Conservation (phyloP, 805 yeast species). For the Candida silvatica region DNA sequence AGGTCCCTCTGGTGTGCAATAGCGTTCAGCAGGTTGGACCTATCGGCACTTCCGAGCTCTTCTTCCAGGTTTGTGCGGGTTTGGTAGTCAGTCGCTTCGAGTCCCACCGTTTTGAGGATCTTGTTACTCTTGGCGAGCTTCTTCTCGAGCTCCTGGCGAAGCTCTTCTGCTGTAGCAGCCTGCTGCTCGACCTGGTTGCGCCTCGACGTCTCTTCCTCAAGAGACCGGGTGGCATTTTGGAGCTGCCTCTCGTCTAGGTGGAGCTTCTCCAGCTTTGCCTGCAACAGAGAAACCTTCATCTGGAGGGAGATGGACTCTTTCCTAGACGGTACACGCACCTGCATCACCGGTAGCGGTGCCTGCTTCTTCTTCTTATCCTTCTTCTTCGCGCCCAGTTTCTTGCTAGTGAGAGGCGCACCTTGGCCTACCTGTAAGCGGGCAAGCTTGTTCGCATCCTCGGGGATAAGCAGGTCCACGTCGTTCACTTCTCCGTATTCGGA, state of each 20-base stretch:
- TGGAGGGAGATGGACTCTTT: conserved; percentile 31
- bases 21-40: conserved; percentile 4
- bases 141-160: conserved; percentile 9
- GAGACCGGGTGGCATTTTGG: conserved; percentile 10
- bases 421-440: too few relatives aligned
- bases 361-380: too few relatives aligned
- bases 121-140: conserved; percentile 23
- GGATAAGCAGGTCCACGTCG: too few relatives aligned
- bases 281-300: conserved; percentile 36
- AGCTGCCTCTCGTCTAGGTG: conserved; percentile 23
- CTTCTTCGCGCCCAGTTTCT: too few relatives aligned
- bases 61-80: not conserved
- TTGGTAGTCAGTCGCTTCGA: not conserved
- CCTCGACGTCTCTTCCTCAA: conserved; percentile 17
- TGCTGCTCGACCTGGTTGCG: conserved; percentile 12
- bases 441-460: too few relatives aligned
- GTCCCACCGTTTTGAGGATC: conserved; percentile 12
- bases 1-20: conserved; percentile 7
- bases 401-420: too few relatives aligned
- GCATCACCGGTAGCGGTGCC: not conserved
- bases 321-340: not conserved
- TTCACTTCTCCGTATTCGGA: too few relatives aligned
- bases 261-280: conserved; percentile 31
- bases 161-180: conserved; percentile 11
- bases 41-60: conserved; percentile 6